These are phyloP conservation scores for Zostera marina DNA, from an alignment of 116 monocot species.

Conservation along the genomic window DNA sequence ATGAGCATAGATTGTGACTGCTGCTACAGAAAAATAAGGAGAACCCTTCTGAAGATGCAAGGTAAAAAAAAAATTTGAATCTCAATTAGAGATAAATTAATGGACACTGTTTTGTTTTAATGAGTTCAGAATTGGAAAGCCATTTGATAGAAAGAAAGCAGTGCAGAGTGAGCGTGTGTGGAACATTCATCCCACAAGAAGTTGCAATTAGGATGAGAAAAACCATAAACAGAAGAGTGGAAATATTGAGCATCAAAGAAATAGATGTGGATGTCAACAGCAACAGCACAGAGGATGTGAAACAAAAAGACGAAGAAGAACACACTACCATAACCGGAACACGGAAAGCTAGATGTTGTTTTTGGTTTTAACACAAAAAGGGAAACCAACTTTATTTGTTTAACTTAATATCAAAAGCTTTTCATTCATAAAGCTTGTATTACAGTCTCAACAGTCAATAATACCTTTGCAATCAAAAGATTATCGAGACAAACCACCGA, in stretches of 20 bases:
- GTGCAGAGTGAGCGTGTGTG: slow-evolving; percentile 54
- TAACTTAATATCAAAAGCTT: too few relatives aligned
- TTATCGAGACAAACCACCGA: too few relatives aligned
- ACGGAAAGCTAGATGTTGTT: too few relatives aligned
- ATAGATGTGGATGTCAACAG: background rate
- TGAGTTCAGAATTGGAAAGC: slow-evolving; percentile 54
- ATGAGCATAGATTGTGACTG: slow-evolving; percentile 88
- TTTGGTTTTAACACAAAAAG: too few relatives aligned
- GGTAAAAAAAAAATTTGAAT: slow-evolving; percentile 11
- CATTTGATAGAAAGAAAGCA: slow-evolving; percentile 77
- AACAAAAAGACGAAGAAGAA: too few relatives aligned
- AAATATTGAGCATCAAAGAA: slow-evolving; percentile 69
- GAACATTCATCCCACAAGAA: slow-evolving; percentile 48
- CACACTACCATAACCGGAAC: too few relatives aligned
- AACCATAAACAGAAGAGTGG: slow-evolving; percentile 59
- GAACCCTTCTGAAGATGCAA: slow-evolving; percentile 64
- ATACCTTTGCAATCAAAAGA: too few relatives aligned
- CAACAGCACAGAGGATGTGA: background rate
- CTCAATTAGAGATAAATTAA: background rate
- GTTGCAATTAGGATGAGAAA: slow-evolving; percentile 71
- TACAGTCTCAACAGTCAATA: too few relatives aligned
- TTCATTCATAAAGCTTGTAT: too few relatives aligned
- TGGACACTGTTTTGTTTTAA: background rate
- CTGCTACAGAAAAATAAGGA: slow-evolving; percentile 57
- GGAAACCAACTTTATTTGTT: too few relatives aligned